phyloP scores from a whole-genome alignment of 805 yeast species.

The Yarrowia keelungensis region DNA sequence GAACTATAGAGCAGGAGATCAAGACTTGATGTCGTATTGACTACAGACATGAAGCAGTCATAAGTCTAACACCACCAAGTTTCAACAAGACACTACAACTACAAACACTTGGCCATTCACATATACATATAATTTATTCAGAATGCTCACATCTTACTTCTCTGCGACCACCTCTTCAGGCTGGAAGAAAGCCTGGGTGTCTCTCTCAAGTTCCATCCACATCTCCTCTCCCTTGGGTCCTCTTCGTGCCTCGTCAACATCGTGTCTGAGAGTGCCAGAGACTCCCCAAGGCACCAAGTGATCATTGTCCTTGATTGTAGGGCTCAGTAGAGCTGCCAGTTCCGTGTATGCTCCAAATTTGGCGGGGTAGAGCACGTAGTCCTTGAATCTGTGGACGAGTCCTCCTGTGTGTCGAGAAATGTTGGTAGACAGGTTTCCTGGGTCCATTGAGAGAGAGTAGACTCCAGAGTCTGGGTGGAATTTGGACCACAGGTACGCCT shows the following conservation, averaged over 20 bases:
- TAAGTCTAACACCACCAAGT: no score
- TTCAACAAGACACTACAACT: no score
- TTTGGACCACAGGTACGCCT: constrained; percentile 51
- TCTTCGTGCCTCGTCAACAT: constrained; percentile 49
- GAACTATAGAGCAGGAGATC: no score
- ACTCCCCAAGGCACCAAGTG: constrained; percentile 56
- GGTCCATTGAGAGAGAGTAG: constrained; percentile 52
- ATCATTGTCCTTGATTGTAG: constrained; percentile 52
- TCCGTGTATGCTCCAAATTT: constrained; percentile 57
- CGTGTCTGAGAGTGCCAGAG: constrained; percentile 51
- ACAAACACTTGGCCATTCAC: no score
- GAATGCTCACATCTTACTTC: no score
- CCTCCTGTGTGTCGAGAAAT: constrained; percentile 47
- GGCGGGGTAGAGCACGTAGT: constrained; percentile 42
- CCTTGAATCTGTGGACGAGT: constrained; percentile 8
- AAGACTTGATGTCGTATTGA: no score
- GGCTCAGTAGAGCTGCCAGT: constrained; percentile 54
- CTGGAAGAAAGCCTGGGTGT: constrained; percentile 38
- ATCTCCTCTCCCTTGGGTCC: constrained; percentile 50
- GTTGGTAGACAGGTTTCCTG: constrained; percentile 54
- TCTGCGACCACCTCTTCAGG: not conserved
- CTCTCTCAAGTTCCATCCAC: constrained; percentile 51
- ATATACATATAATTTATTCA: no score
- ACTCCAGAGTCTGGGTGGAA: constrained; percentile 50
- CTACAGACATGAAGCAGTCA: no score